Percentiles rank a stretch among this genome's conserved stretches.
These are phyloP conservation scores for Silene latifolia DNA, from an alignment of 148 eudicot genomes.

Conservation along the genomic window DNA sequence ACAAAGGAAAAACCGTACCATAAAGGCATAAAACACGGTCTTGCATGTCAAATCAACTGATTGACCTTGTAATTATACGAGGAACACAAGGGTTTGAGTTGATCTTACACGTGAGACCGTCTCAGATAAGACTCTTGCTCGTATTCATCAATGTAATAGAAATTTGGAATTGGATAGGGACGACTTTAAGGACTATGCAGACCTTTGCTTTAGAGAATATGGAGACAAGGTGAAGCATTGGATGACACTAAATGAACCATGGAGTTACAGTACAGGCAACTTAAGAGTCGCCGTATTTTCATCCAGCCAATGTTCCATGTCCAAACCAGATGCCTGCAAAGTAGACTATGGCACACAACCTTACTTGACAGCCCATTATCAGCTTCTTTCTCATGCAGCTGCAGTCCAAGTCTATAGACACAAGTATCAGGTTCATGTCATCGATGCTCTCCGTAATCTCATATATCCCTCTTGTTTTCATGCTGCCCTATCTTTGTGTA, in stretches of 20 bases:
- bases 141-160: neutral
- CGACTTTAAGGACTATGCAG: conserved; percentile 30
- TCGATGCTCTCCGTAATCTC: neutral
- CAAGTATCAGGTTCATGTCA: conserved; percentile 29
- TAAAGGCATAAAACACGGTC: too few relatives aligned
- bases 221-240: conserved; percentile 39
- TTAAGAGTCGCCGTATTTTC: conserved; percentile 20
- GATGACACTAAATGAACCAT: conserved; percentile 41
- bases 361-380: conserved; percentile 31
- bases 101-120: too few relatives aligned
- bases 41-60: neutral
- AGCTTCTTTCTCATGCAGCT: conserved; percentile 34
- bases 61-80: neutral
- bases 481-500: neutral
- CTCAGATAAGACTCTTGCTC: too few relatives aligned
- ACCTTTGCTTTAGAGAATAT: conserved; percentile 29
- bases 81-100: neutral
- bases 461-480: neutral
- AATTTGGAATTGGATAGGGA: conserved; percentile 18
- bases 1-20: too few relatives aligned
- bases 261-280: conserved; percentile 14
- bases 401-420: conserved; percentile 30
- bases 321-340: conserved; percentile 22
- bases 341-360: conserved; percentile 30
- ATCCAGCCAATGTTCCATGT: conserved; percentile 25